Percentiles rank a stretch among this genome's conserved stretches.
Conservation (phyloP, 306 rosid genomes). For the Hippophae rhamnoides region DNA sequence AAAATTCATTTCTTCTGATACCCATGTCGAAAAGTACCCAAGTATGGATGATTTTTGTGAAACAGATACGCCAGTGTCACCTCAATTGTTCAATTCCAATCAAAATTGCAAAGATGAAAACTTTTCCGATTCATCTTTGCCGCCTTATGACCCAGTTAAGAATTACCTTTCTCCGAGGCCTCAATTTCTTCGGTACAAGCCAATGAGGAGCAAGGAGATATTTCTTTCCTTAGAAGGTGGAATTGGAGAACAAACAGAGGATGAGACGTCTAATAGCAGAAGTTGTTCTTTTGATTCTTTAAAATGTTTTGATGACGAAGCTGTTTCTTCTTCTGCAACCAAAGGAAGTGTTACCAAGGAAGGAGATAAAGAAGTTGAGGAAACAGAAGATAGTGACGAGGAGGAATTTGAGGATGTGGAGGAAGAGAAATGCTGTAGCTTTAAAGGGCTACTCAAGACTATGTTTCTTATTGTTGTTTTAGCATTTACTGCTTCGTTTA, state of each 20-base stretch:
- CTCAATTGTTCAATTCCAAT: conserved; percentile 5
- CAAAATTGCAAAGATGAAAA: conserved; percentile 1
- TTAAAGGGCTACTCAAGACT: conserved; percentile 20
- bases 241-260: conserved; percentile 12
- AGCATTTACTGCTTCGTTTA: conserved; percentile 12
- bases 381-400: conserved; percentile 17
- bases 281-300: conserved; percentile 19
- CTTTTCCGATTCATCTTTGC: conserved; percentile 3
- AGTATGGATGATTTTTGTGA: background rate
- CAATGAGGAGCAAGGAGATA: conserved; percentile 24
- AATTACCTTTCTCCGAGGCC: conserved; percentile 45
- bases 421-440: conserved; percentile 16
- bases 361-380: conserved; percentile 8
- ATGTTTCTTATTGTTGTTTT: conserved; percentile 12
- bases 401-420: conserved; percentile 11
- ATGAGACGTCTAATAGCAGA: background rate
- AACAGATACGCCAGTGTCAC: background rate
- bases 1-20: conserved; percentile 4
- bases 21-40: conserved; percentile 10
- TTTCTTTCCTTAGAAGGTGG: conserved; percentile 9
- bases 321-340: conserved; percentile 13
- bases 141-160: conserved; percentile 34
- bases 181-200: conserved; percentile 35
- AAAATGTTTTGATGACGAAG: conserved; percentile 14
- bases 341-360: conserved; percentile 1